These are phyloP conservation scores for Akanthomyces muscarius DNA, from an alignment of 2,329 filamentous ascomycete genomes.

Conservation along the genomic window DNA sequence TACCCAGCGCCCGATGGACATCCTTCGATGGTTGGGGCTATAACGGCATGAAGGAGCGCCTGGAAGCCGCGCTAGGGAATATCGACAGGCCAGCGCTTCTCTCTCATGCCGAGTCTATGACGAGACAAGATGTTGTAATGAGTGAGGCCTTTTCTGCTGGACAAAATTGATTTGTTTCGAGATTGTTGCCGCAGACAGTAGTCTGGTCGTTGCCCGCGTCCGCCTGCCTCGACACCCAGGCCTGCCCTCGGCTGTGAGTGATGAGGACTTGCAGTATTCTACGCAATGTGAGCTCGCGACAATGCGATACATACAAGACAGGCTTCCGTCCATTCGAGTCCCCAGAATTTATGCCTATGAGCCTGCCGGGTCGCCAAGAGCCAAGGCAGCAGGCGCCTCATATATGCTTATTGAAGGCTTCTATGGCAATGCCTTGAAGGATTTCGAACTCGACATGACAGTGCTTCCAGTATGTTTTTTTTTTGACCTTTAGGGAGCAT, in stretches of 20 bases:
- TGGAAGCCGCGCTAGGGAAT: conserved; percentile 16
- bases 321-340: conserved; percentile 11
- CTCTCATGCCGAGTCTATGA: conserved; percentile 23
- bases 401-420: conserved; percentile 29
- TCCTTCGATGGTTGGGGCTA: conserved; percentile 25
- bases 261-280: conserved; percentile 18
- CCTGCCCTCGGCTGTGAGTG: too few species aligned
- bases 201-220: conserved; percentile 25
- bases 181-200: conserved; percentile 22
- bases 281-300: conserved; percentile 23
- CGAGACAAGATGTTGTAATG: conserved; percentile 23
- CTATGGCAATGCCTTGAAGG: conserved; percentile 23
- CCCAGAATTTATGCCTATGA: conserved; percentile 24
- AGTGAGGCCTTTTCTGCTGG: conserved; percentile 29
- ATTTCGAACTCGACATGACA: conserved; percentile 21
- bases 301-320: conserved; percentile 21
- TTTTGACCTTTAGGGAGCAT: too few species aligned
- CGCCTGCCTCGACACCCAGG: conserved; percentile 22
- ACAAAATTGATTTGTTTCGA: conserved; percentile 27
- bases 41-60: conserved; percentile 23
- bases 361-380: conserved; percentile 18
- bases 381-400: conserved; percentile 20
- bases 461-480: too few species aligned
- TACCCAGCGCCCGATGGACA: conserved; percentile 15
- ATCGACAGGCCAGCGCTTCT: conserved; percentile 22